Base-by-base conservation (phyloP, 2,329 filamentous ascomycete genomes). In the Helicocarpus griseus region DNA sequence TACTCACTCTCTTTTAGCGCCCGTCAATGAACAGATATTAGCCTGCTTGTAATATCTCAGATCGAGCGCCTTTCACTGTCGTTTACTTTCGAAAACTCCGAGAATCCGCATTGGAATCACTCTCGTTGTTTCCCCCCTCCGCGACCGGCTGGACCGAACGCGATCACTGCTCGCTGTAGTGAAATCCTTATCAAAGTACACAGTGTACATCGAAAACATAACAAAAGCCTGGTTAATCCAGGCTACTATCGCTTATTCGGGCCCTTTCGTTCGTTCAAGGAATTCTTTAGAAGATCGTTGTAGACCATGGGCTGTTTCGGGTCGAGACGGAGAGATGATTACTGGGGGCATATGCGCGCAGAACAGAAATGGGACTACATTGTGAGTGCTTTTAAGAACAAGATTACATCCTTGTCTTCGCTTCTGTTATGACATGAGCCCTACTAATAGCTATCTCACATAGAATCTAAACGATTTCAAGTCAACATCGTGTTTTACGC, bases 321-420 rank as follows among this genome's bases (percentile, higher is more conserved):
- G 57, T 79, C 82, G 56, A 63, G 71, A 59, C 72, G 77, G 48
- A 74, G 75, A 52, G 53, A 56, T 19, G 69, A 72, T 56, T 85
- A 86, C 65, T 67, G 75, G 64, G 78, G 76, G 58, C 77, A 85
- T 56, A 78, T 91, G 56, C 77, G 80, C 56, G 83, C 87, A 54
- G 91, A 96, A 70, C 88, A 93, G 73, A 86, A 89, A 76, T 97
- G 91, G 91, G 87, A 90, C 63, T 95, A 90, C 67, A 90, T 97
- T 66, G 86, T 89, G 73, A 65, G 85, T 72, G 4, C 5, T 40
- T 14, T 13, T 5, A 5, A 26, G n/a, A n/a, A n/a, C n/a, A n/a
- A n/a, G n/a, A n/a, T n/a, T n/a, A n/a, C n/a, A n/a, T n/a, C n/a
- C n/a, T n/a, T n/a, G n/a, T n/a, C n/a, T n/a, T n/a, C n/a, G n/a